Evolutionary conservation across 768 basidiomycete species (phyloP), one percentile per base, ranked within the genome.

Genomic region (Leucosporidium scottii): DNA sequence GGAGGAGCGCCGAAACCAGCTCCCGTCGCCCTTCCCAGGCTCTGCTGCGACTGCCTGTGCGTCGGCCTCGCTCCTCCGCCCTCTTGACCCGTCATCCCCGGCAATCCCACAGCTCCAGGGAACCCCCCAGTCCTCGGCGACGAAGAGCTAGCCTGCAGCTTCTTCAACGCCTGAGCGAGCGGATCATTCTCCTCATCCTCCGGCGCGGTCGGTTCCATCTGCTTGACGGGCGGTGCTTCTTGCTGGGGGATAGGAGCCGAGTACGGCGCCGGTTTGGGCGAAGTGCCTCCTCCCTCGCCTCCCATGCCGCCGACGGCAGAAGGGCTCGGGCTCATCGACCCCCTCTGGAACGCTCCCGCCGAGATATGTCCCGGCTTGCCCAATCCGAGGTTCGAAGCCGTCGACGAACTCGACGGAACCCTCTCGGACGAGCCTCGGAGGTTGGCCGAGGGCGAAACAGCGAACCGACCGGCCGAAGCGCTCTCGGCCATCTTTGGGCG

Each of bases 81-180:
- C 47, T 20, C 27, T 15, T 20, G 50, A 6, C 25, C 23, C 12
- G 61, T 48, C 66, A 67, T 62, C 21, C 66, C 66, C 8, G 66
- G 61, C 18, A 67, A 44, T 1, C 54, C 55, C 7, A 67, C 48
- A 27, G 66, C 61, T 8, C 66, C 66, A 3, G 59, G 27, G 25
- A 47, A 59, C 25, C 25, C n/a, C 8, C 59, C 23, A 15, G 25
- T n/a, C 36, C 47, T 44, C 77, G 23, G 90, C 91, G n/a, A 93
- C 88, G 36, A 93, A 83, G 50, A 85, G 71, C 66, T 92, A 86
- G 0, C 89, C 91, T 25, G 86, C 21, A 74, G 56, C 36, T 66
- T 61, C 20, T 57, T 67, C 9, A 72, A 36, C 39, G 74, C 74
- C 36, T 64, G 54, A 4, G 62, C 28, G 7, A 74, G 65, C 17